Conservation (phyloP, 1,139 yeast species). For the Citeromyces hawaiiensis region DNA sequence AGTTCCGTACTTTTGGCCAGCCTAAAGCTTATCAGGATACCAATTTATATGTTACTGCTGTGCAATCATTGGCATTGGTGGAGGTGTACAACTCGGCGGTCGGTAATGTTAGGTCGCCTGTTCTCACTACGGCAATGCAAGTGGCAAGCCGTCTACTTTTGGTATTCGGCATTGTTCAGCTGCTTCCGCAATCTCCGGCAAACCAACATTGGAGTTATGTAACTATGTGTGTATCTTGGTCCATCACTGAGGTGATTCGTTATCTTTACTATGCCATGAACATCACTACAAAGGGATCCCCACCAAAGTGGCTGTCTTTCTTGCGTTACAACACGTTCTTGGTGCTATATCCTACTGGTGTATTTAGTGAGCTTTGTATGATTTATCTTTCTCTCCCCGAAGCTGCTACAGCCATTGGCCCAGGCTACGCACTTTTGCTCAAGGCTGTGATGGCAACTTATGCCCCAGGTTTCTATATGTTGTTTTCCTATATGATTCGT, state of each 20-base stretch:
- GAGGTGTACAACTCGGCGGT: slow-evolving; percentile 69
- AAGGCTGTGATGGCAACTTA: slow-evolving; percentile 49
- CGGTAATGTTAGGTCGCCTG: slow-evolving; percentile 77
- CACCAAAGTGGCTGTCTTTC: slow-evolving; percentile 53
- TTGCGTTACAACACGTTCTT: slow-evolving; percentile 76
- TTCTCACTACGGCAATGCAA: slow-evolving; percentile 74
- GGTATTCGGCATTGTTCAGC: slow-evolving; percentile 70
- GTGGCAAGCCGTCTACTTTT: slow-evolving; percentile 75
- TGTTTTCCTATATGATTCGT: slow-evolving; percentile 78
- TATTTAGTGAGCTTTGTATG: slow-evolving; percentile 66
- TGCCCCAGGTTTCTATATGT: slow-evolving; percentile 75
- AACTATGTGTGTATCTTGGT: slow-evolving; percentile 76
- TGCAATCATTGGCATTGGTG: slow-evolving; percentile 75
- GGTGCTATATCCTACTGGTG: slow-evolving; percentile 84
- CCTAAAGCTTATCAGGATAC: slow-evolving; percentile 49
- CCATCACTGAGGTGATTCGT: slow-evolving; percentile 78
- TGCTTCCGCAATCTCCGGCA: slow-evolving; percentile 59
- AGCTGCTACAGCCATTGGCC: slow-evolving; percentile 40
- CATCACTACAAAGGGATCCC: slow-evolving; percentile 36
- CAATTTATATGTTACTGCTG: slow-evolving; percentile 41
- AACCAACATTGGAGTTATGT: slow-evolving; percentile 44
- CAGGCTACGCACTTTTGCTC: slow-evolving; percentile 39
- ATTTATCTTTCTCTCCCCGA: slow-evolving; percentile 54
- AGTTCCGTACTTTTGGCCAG: slow-evolving; percentile 27
- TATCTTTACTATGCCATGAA: slow-evolving; percentile 75